Evolutionary conservation across 768 basidiomycete genomes (phyloP), one percentile per base, ranked within the genome.

Genomic region (Hygrophoropsis aurantiaca): DNA sequence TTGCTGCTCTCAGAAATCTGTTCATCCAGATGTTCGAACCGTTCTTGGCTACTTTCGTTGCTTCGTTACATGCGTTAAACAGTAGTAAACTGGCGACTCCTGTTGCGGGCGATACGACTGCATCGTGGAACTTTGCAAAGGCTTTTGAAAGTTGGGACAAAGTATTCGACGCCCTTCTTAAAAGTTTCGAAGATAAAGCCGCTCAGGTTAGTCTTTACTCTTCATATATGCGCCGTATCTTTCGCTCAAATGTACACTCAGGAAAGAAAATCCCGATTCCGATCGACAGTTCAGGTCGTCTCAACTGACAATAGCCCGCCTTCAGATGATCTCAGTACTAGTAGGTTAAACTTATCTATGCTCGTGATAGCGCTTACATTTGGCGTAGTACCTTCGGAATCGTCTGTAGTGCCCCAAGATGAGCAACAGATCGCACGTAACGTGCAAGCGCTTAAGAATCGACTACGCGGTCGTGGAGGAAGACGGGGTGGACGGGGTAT

Each of bases 381-480:
- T 5, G 42, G 5, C n/a, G n/a, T 47, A 83, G 78, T 70, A 37
- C 80, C 79, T 1, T 70, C 75, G 3, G 69, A 76, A 51, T 69
- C 76, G 7, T 58, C 74, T 18, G 80, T 82, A 34, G 63, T 70
- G 3, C 72, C 80, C 2, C 76, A 79, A 34, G 91, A 94, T 52
- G 92, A 90, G 48, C 87, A 95, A 60, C 84, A 93, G 57, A 98
- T 98, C 51, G 84, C 94, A 3, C 78, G 90, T 55, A 97, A 94
- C 59, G 89, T 97, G 1, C 86, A 93, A 55, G 90, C 90, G 0
- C 74, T 99, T 44, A 97, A 94, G 67, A 85, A 79, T 43, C 78
- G 91, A 25, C 67, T 97, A 41, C 87, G 90, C 45, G 87, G 87
- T 21, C 75, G 85, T 43, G 87, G 85, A 0, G 81, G 80, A 3